A percentile compares a stretch with the other conserved stretches of the same genome.
These are phyloP conservation scores for Magnolia officinalis DNA, from an alignment of 164 flowering plant species.

Conservation along the genomic window DNA sequence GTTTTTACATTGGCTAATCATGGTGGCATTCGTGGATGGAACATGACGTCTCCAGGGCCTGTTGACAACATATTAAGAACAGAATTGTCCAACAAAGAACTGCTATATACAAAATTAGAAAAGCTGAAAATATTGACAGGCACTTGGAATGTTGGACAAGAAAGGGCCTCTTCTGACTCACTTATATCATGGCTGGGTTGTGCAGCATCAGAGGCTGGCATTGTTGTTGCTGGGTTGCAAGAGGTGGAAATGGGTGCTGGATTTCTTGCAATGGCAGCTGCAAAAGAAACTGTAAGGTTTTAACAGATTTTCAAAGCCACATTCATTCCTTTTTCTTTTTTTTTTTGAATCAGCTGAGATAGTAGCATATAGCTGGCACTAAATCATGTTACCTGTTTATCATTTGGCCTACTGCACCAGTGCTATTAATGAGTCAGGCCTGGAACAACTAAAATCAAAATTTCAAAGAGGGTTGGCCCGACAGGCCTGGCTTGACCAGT, in stretches of 20 bases:
- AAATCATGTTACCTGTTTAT: background rate
- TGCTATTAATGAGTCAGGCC: background rate
- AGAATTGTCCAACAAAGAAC: slow-evolving; percentile 61
- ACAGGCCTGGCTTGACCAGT: background rate
- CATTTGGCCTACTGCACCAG: background rate
- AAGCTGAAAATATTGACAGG: slow-evolving; percentile 66
- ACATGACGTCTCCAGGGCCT: slow-evolving; percentile 71
- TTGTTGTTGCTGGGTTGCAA: slow-evolving; percentile 88
- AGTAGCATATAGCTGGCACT: background rate
- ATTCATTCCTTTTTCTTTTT: background rate
- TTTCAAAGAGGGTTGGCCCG: background rate
- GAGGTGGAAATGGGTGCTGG: slow-evolving; percentile 99
- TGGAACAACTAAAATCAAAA: background rate
- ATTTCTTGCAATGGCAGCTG: slow-evolving; percentile 97
- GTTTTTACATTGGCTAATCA: slow-evolving; percentile 84
- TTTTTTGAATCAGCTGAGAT: background rate
- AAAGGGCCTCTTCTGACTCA: slow-evolving; percentile 74
- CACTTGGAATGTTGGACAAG: slow-evolving; percentile 99
- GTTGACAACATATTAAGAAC: slow-evolving; percentile 62
- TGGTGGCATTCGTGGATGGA: slow-evolving; percentile 99
- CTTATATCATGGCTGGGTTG: slow-evolving; percentile 89
- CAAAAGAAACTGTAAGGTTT: slow-evolving; percentile 85
- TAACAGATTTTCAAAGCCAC: background rate
- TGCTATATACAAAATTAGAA: slow-evolving; percentile 47
- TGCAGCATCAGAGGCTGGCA: slow-evolving; percentile 69